Evolutionary conservation across 352 stramenopile species (phyloP), one percentile per base, ranked within the genome.

Genomic region (Pythium grandisporangium): DNA sequence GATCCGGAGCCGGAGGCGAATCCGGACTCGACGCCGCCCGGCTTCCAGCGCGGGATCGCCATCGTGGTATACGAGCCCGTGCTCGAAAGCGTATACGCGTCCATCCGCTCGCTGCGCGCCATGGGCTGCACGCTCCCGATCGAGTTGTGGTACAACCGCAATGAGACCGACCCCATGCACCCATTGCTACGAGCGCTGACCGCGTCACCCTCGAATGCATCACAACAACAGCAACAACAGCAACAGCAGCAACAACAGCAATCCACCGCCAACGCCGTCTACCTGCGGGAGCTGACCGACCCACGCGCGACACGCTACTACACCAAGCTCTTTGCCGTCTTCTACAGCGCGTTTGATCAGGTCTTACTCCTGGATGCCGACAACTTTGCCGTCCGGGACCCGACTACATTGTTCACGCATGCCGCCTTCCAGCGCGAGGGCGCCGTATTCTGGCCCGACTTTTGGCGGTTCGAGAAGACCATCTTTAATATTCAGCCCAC

Each of bases 361-460:
- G 56, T 92, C n/a, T 41, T 92, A 30, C 56, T 92, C 6, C 54
- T 92, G 11, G 78, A 92, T 44, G 57, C 73, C 5, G 78, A 92
- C 53, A 89, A 86, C 48, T 84, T 88, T 21, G 63, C 73, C 0
- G 66, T 79, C 2, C 43, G 43, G 6, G 71, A 92, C 27, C 78
- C 78, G 14, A 81, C 56, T 11, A 84, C 70, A 32, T 55, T 89
- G 3, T 89, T 92, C 39, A 61, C 69, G 3, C 64, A 58, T 7
- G 19, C 30, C 1, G 52, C 80, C 43, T 91, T 83, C 33, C 33
- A 32, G 10, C 17, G 37, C 25, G 67, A 49, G 0, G 77, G 77
- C 0, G 74, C 77, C 5, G 51, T 91, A 7, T 91, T 91, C 54
- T 91, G 77, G 77, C 77, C 77, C 4, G 77, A 91, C 34, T 91